These are phyloP conservation scores for Dothistroma septosporum DNA, from an alignment of 2,329 filamentous ascomycete genomes.

Conservation along the genomic window DNA sequence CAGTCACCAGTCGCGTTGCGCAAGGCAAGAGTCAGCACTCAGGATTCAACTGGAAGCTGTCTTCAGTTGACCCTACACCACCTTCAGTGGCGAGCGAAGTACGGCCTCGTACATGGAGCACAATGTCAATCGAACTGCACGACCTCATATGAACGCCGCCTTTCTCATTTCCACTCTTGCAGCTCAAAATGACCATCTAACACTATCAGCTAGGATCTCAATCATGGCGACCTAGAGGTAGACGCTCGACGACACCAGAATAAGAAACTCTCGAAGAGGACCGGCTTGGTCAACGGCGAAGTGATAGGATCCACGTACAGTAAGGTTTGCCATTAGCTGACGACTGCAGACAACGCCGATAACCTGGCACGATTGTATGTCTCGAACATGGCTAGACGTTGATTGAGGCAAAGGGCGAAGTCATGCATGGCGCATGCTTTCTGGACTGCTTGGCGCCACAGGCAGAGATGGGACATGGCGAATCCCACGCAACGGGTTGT, in stretches of 20 bases:
- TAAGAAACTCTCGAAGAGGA: constrained; percentile 19
- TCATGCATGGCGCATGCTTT: constrained; percentile 31
- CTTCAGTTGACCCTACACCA: constrained; percentile 1
- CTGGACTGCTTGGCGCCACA: constrained; percentile 34
- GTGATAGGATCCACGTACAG: constrained; percentile 44
- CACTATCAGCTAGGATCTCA: neutral
- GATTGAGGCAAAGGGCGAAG: constrained; percentile 31
- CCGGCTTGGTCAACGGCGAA: constrained; percentile 26
- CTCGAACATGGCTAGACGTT: constrained; percentile 36
- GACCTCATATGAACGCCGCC: neutral
- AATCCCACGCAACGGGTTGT: constrained; percentile 24
- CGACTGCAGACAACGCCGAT: constrained; percentile 21
- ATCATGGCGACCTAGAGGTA: constrained; percentile 15
- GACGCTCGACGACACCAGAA: constrained; percentile 16
- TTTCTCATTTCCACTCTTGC: neutral
- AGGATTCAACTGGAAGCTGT: neutral
- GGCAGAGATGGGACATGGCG: constrained; percentile 26
- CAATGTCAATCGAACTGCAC: neutral
- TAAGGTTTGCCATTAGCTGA: neutral
- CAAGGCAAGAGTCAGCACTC: neutral
- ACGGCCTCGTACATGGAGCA: neutral
- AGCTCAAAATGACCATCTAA: neutral
- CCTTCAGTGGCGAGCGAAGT: neutral
- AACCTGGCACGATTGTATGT: constrained; percentile 32
- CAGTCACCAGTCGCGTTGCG: neutral